These are phyloP conservation scores for Hanseniaspora meyeri DNA, from an alignment of 805 yeast species.

Conservation along the genomic window DNA sequence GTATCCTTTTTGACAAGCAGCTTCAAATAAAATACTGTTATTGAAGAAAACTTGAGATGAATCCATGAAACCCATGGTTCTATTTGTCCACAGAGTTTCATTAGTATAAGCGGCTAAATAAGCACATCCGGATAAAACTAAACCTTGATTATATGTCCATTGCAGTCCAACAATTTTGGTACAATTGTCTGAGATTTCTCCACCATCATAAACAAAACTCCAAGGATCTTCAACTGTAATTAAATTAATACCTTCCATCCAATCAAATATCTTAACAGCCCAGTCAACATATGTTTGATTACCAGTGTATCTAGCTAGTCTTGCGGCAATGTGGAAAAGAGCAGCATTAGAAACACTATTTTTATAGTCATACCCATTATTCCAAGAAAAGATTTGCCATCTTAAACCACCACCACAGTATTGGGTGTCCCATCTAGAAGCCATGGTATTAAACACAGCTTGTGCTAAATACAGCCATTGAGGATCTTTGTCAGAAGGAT, in stretches of 20 bases:
- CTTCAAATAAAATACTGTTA: conserved; percentile 45
- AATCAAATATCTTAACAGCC: conserved; percentile 45
- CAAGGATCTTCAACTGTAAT: conserved; percentile 40
- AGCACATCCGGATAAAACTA: conserved; percentile 56
- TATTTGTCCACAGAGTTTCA: conserved; percentile 39
- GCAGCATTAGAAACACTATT: conserved; percentile 56
- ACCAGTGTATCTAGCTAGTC: conserved; percentile 47
- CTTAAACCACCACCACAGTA: conserved; percentile 53
- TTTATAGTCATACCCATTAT: conserved; percentile 50
- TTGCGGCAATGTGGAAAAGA: conserved; percentile 49
- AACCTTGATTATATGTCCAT: conserved; percentile 66
- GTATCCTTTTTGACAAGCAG: conserved; percentile 41
- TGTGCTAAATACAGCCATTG: conserved; percentile 47
- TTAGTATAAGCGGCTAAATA: conserved; percentile 53
- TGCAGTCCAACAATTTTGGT: conserved; percentile 34
- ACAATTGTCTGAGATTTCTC: conserved; percentile 28
- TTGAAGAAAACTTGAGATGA: conserved; percentile 42
- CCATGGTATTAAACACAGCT: conserved; percentile 47
- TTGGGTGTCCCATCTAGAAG: conserved; percentile 44
- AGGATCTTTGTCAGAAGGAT: conserved; percentile 33
- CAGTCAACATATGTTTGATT: conserved; percentile 39
- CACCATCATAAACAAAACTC: conserved; percentile 64
- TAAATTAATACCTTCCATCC: conserved; percentile 42
- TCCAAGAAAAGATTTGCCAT: conserved; percentile 57
- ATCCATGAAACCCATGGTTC: conserved; percentile 34